phyloP scores from a whole-genome alignment of 805 yeast species.

The Groenewaldozyma tartarivorans region DNA sequence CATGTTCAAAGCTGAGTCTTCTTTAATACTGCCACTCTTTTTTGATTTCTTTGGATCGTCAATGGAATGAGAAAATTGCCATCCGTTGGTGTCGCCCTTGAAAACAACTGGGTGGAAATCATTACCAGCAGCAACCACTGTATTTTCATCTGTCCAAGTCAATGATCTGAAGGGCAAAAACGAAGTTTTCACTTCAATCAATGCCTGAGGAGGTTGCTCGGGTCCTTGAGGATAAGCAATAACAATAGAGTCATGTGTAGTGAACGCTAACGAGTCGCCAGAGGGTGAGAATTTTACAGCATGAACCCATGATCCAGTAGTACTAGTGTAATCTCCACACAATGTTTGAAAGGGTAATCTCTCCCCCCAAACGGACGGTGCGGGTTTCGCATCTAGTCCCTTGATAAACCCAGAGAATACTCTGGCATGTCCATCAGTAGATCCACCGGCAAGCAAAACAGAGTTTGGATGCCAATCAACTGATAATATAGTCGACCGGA shows the following conservation, averaged over 20 bases:
- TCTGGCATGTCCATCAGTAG: constrained; percentile 86
- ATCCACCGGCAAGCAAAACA: constrained; percentile 80
- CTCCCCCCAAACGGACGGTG: constrained; percentile 82
- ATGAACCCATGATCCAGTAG: constrained; percentile 83
- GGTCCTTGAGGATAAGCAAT: constrained; percentile 69
- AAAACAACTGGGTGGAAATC: constrained; percentile 85
- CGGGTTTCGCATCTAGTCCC: constrained; percentile 78
- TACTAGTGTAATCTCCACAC: constrained; percentile 68
- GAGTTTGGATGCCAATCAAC: constrained; percentile 92
- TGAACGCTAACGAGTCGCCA: constrained; percentile 71
- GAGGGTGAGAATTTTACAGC: constrained; percentile 77
- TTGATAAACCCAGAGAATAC: constrained; percentile 85
- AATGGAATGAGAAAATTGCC: constrained; percentile 51
- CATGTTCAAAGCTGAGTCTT: constrained; percentile 59
- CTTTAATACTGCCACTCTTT: constrained; percentile 34
- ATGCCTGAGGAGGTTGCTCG: constrained; percentile 53
- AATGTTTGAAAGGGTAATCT: constrained; percentile 89
- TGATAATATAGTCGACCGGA: constrained; percentile 74
- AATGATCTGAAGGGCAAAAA: constrained; percentile 75
- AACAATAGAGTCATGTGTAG: constrained; percentile 75
- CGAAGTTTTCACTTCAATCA: constrained; percentile 50
- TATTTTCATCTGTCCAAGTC: constrained; percentile 55
- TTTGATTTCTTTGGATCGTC: constrained; percentile 43
- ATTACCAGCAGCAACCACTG: constrained; percentile 81
- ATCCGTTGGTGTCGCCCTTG: constrained; percentile 51